Evolutionary conservation across 164 flowering plant species (phyloP), one percentile per base, ranked within the genome.

Genomic region (Aristolochia fimbriata): DNA sequence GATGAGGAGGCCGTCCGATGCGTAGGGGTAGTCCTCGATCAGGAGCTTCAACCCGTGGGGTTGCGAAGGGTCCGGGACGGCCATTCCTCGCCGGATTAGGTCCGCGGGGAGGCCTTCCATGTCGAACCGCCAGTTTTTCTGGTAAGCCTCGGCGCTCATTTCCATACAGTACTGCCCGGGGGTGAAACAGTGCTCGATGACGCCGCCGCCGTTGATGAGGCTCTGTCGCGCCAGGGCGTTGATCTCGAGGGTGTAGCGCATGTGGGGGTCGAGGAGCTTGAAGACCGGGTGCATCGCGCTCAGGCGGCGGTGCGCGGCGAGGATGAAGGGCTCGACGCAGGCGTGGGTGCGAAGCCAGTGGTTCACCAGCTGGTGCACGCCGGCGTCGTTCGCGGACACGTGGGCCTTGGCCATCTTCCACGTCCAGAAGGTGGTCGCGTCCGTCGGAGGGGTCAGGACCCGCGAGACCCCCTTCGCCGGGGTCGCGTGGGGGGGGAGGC

Each of bases 271-370:
- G 60, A 93, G 62, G n/a, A 93, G 86, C 79, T 91, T 90, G 74
- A 63, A 86, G 30, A 93, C 82, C 0, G 99, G 99, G 65, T 93
- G 99, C 96, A 91, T 88, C 13, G 80, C 87, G 55, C 99, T 93
- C 72, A 93, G 12, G 16, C 83, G 96, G 71, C 99, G 73, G 64
- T 88, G 97, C 15, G 99, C 96, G 5, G 96, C 85, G 49, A 93
- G 51, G 51, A 93, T 88, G 62, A 90, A 93, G 27, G 97, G 95
- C 64, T 93, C 99, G 73, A 83, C 10, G 62, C 73, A 51, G 0
- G 99, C 99, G 65, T 93, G 99, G 1, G 97, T 88, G 2, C 93
- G 76, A 61, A 93, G 66, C 96, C 95, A 94, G 70, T 94, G 99
- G 57, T 91, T 78, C 19, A 87, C 86, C 12, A 94, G 83, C 56